Evolutionary conservation across 495 filamentous ascomycete species (phyloP), one percentile per base, ranked within the genome.

Genomic region (Filosporella fistucella): DNA sequence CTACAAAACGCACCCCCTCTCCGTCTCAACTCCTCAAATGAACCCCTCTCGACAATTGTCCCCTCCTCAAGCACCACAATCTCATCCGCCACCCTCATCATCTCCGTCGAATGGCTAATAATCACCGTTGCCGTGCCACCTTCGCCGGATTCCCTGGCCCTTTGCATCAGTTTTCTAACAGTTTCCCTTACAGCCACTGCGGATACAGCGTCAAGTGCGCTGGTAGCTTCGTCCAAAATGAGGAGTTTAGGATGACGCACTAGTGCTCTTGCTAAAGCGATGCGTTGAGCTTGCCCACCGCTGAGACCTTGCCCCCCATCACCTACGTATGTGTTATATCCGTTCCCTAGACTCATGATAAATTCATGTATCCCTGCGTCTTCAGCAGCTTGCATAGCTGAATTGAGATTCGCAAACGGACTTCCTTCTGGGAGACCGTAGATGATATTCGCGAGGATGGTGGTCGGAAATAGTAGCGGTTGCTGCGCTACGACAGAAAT

Each of bases 181-280:
- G 84, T 82, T 18, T 73, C 62, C n/a, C 82, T 69, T 12, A 98
- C 75, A 5, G 75, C 65, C 26, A 70, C 76, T 1, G 87, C 85
- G n/a, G 72, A 82, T 49, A 80, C 76, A 0, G 70, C 71, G 59
- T 98, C 93, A 11, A 98, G 64, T 25, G 80, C 82, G 22, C 80
- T 86, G 0, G 93, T 97, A 3, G 91, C 85, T 62, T 97, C 93
- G 50, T 98, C 93, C 11, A 97, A 63, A 0, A 98, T 75, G 16
- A 97, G 60, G 6, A 96, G 62, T 32, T 72, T 70, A 0, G 89
- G 89, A 16, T 72, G 64, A 0, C 88, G 69, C 2, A 86, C 69
- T 1, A 97, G 64, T 3, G 91, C 91, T 1, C 93, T 68, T 2
- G 91, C 89, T 45, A 97, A 90, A 4, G 82, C 80, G 5, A 97